Conservation (phyloP, 164 flowering plant species). For the Aristolochia californica region DNA sequence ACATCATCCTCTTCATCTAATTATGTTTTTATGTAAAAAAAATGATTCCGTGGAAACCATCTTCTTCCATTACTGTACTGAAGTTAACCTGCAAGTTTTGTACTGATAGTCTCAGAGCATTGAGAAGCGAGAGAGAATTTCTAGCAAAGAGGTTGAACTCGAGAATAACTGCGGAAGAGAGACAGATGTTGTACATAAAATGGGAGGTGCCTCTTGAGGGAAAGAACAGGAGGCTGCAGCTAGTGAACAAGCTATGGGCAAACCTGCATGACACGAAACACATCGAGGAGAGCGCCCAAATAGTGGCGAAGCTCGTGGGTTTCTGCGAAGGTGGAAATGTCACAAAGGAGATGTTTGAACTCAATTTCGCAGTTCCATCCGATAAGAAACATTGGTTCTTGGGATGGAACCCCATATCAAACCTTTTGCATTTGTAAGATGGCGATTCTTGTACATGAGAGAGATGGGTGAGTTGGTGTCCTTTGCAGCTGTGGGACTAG, state of each 20-base stretch:
- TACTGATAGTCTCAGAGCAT: constrained; percentile 51
- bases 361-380: constrained; percentile 69
- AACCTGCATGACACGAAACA: constrained; percentile 67
- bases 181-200: constrained; percentile 61
- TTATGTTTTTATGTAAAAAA: too few relatives aligned
- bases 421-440: constrained; percentile 61
- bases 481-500: too few relatives aligned
- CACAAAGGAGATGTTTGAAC: constrained; percentile 96
- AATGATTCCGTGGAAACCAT: too few relatives aligned
- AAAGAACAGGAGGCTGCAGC: constrained; percentile 80
- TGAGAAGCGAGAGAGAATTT: constrained; percentile 83
- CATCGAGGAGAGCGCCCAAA: constrained; percentile 77
- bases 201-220: constrained; percentile 93
- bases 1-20: too few relatives aligned
- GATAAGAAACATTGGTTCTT: constrained; percentile 80
- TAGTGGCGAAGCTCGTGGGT: constrained; percentile 88
- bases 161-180: constrained; percentile 59
- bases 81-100: too few relatives aligned
- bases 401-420: constrained; percentile 90
- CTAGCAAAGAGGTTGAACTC: constrained; percentile 78
- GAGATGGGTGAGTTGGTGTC: too few relatives aligned
- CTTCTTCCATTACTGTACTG: too few relatives aligned
- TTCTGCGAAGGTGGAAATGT: constrained; percentile 71
- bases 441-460: neutral
- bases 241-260: constrained; percentile 78